These are phyloP conservation scores for Wakefieldia striispora DNA, from an alignment of 768 basidiomycete species.

Conservation along the genomic window DNA sequence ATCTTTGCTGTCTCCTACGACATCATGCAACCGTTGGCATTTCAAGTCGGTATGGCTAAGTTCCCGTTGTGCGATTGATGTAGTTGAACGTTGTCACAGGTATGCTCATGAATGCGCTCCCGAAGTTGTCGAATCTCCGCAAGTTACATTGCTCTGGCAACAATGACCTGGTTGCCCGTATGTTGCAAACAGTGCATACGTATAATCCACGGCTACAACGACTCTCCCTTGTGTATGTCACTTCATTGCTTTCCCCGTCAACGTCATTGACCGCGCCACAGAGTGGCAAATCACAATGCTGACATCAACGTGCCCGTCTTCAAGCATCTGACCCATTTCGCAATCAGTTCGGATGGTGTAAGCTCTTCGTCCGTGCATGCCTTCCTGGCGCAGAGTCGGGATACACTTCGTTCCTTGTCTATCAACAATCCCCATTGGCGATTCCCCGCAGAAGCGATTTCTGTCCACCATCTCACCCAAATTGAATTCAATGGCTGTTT, in stretches of 20 bases:
- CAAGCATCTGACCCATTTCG: conserved; percentile 57
- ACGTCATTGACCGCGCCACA: conserved; percentile 2
- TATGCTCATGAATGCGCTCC: conserved; percentile 68
- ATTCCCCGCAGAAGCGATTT: conserved; percentile 52
- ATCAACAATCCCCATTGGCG: conserved; percentile 55
- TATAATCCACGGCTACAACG: conserved; percentile 52
- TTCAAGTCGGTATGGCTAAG: conserved; percentile 54
- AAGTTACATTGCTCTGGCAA: conserved; percentile 62
- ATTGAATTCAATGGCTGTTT: conserved; percentile 62
- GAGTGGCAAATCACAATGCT: conserved; percentile 38
- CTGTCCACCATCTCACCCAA: conserved; percentile 61
- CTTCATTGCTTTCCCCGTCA: neutral
- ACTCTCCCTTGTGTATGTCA: conserved; percentile 52
- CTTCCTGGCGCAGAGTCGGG: conserved; percentile 53
- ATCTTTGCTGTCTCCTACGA: conserved; percentile 55
- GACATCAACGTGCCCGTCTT: conserved; percentile 50
- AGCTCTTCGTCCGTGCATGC: conserved; percentile 38
- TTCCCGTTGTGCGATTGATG: neutral
- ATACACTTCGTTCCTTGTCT: conserved; percentile 50
- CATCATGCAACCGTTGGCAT: conserved; percentile 51
- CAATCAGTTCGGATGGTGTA: conserved; percentile 48
- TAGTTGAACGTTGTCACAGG: conserved; percentile 34
- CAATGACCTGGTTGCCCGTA: conserved; percentile 48
- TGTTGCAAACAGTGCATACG: conserved; percentile 52
- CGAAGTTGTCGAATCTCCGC: conserved; percentile 56